These are phyloP conservation scores for Ajuga reptans DNA, from an alignment of 305 asterid genomes.

Conservation along the genomic window DNA sequence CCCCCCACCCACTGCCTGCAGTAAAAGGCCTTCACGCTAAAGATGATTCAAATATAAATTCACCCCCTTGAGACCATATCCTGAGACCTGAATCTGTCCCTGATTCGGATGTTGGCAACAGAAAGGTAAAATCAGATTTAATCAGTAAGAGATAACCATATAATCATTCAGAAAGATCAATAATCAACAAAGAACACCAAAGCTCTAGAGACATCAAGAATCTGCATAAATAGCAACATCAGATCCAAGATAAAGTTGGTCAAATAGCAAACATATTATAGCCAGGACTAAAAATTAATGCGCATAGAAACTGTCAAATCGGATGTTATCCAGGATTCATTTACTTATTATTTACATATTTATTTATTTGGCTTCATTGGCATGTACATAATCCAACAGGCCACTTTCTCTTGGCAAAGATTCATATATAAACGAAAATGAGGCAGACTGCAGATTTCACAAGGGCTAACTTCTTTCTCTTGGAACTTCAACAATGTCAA, in stretches of 20 bases:
- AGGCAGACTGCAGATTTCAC: not conserved
- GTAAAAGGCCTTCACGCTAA: not conserved
- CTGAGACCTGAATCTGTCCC: not conserved
- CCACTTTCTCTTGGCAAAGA: not conserved
- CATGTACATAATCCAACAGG: not conserved
- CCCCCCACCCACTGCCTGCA: not conserved
- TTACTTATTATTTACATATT: not conserved
- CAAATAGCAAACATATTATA: not conserved
- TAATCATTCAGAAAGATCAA: not conserved
- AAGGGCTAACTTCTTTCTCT: not conserved
- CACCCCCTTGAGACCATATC: not conserved
- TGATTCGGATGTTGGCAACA: not conserved
- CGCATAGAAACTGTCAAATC: not conserved
- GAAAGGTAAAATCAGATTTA: not conserved
- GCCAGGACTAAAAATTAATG: not conserved
- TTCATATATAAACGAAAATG: not conserved
- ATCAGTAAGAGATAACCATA: not conserved
- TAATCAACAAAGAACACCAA: not conserved
- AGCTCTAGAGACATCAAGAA: not conserved
- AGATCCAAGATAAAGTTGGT: not conserved
- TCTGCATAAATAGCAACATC: not conserved
- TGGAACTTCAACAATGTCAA: slow-evolving; percentile 5
- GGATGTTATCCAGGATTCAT: not conserved
- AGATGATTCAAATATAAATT: too few species aligned
- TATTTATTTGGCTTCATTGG: not conserved